Percentiles rank a stretch among this genome's conserved stretches.
Conservation (phyloP, 768 basidiomycete genomes). For the Naganishia antarctica region DNA sequence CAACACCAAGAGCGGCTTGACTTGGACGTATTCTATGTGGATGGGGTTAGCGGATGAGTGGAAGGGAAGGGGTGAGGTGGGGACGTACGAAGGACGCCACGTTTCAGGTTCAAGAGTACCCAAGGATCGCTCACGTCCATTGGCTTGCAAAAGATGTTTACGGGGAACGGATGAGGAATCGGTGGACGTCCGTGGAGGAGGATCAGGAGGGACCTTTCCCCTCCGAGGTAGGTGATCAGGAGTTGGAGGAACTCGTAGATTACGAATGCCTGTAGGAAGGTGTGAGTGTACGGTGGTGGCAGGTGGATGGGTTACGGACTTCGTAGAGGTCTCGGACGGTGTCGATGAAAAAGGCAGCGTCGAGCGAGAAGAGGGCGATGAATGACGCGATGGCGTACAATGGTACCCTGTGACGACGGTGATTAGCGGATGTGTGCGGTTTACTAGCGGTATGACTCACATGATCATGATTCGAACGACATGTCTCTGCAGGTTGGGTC, state of each 20-base stretch:
- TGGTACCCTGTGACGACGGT: slow-evolving; percentile 53
- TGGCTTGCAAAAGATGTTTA: slow-evolving; percentile 73
- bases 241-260: slow-evolving; percentile 50
- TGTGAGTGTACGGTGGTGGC: too few relatives aligned
- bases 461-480: slow-evolving; percentile 94
- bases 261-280: slow-evolving; percentile 43
- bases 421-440: not conserved
- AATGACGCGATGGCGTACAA: slow-evolving; percentile 85
- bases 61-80: not conserved
- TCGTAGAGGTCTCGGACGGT: slow-evolving; percentile 93
- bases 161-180: slow-evolving; percentile 78
- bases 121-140: slow-evolving; percentile 93
- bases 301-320: slow-evolving; percentile 56
- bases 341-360: slow-evolving; percentile 95
- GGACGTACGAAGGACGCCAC: slow-evolving; percentile 85
- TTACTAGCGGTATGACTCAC: slow-evolving; percentile 53
- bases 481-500: slow-evolving; percentile 58
- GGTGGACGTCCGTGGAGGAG: slow-evolving; percentile 85
- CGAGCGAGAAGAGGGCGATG: slow-evolving; percentile 86
- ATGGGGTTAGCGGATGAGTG: not conserved
- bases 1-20: slow-evolving; percentile 83
- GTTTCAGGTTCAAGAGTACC: slow-evolving; percentile 85
- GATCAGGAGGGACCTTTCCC: slow-evolving; percentile 87
- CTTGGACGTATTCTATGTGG: slow-evolving; percentile 82
- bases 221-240: slow-evolving; percentile 57